Conservation (phyloP, 345 rosid genomes). For the Hibiscus trionum region DNA sequence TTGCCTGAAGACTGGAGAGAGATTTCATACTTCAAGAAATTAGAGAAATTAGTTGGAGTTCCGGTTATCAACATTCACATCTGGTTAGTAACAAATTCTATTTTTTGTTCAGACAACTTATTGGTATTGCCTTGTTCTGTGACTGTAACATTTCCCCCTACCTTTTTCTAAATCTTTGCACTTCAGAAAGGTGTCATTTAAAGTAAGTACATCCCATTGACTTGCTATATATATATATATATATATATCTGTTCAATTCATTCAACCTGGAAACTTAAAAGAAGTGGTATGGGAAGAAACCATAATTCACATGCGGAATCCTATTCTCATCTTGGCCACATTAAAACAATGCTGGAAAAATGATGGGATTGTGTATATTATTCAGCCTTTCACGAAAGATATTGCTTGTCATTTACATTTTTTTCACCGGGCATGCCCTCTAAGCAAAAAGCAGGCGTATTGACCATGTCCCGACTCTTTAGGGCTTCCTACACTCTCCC, state of each 20-base stretch:
- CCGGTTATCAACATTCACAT: constrained; percentile 95
- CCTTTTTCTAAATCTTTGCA: neutral
- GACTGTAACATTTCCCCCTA: neutral
- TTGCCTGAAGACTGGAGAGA: constrained; percentile 81
- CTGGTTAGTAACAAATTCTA: constrained; percentile 56
- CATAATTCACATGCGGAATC: neutral
- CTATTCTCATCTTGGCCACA: neutral
- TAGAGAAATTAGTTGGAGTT: constrained; percentile 93
- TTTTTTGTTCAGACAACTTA: neutral
- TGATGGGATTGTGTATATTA: neutral
- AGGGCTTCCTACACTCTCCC: neutral
- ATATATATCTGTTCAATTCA: too few species aligned
- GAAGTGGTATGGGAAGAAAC: neutral
- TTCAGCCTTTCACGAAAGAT: neutral
- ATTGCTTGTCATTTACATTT: neutral
- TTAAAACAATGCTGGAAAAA: neutral
- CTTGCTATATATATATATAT: too few species aligned
- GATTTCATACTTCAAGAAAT: constrained; percentile 66
- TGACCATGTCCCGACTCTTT: neutral
- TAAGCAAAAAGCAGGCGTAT: neutral
- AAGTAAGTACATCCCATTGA: neutral
- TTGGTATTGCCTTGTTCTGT: neutral
- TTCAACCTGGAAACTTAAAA: neutral
- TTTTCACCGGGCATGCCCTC: neutral
- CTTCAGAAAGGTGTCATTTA: neutral